Evolutionary conservation across 306 rosid genomes (phyloP).

Genomic region (Chamaecrista fasciculata): DNA sequence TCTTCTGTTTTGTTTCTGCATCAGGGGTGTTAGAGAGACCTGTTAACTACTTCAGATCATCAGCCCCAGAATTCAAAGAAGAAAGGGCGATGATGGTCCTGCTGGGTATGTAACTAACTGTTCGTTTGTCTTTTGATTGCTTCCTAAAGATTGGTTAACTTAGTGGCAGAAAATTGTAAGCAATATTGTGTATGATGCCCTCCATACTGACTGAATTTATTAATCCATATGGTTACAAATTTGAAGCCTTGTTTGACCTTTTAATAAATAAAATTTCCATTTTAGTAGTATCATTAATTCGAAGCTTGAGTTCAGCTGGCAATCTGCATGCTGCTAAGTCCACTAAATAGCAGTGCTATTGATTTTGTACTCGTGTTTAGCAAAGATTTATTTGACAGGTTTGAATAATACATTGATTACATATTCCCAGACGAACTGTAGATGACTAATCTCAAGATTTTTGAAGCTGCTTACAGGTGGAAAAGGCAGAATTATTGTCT

Average conservation of each 20-base stretch:
- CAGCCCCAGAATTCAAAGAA: constrained; percentile 90
- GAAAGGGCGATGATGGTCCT: constrained; percentile 94
- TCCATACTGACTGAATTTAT: not conserved
- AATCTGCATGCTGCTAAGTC: not conserved
- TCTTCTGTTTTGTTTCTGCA: constrained; percentile 1
- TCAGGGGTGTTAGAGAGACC: constrained; percentile 91
- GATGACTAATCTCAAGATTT: constrained; percentile 77
- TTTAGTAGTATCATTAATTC: not conserved
- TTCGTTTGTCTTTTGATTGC: not conserved
- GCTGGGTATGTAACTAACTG: constrained; percentile 57
- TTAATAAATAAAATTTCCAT: not conserved
- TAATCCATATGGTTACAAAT: not conserved
- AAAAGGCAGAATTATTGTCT: constrained; percentile 55
- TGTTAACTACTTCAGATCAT: constrained; percentile 65
- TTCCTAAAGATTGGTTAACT: constrained; percentile 2
- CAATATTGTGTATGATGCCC: not conserved
- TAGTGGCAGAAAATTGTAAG: no score
- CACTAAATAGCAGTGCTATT: no score
- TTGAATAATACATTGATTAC: constrained; percentile 73
- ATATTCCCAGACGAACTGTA: constrained; percentile 81
- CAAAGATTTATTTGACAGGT: constrained; percentile 52
- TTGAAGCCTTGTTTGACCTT: not conserved
- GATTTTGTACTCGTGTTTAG: constrained; percentile 17
- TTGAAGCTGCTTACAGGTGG: constrained; percentile 92
- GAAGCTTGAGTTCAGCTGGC: not conserved